Evolutionary conservation across 176 grass and related monocot genomes (phyloP), one percentile per base, ranked within the genome.

Genomic region (Musa schizocarpa): DNA sequence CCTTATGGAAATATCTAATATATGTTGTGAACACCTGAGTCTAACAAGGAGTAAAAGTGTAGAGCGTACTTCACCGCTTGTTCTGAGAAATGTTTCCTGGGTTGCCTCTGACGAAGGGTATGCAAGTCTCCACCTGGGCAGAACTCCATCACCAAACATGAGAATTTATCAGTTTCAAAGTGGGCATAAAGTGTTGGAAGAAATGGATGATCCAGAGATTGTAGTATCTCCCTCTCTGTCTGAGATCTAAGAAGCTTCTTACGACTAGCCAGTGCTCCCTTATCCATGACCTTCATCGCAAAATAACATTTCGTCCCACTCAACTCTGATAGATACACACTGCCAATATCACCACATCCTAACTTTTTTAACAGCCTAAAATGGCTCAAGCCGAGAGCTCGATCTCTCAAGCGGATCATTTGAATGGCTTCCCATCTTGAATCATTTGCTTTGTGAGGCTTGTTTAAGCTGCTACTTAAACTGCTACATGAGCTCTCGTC

Each of bases 211-310:
- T 62, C 57, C 57, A 62, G 57, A 17, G 12, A 62, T 62, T 62
- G 57, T 62, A 62, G 20, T 19, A 62, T 62, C 57, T 62, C 57
- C 57, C 57, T 62, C 9, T 62, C 57, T 62, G 57, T 62, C 20
- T 62, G 57, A 62, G 57, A 62, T 62, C 57, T 62, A 62, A 62
- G 57, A 62, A 62, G 57, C 57, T 62, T 62, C 57, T 62, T 62
- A 19, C 57, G 14, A 62, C 57, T 62, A 17, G 57, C 57, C 57
- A 62, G 57, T 17, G 57, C 21, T 62, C 17, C 57, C 57, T 62
- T 62, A 9, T 62, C 57, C 57, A 62, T 62, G 57, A 62, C 57
- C 20, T 62, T 62, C 57, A 62, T 62, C 20, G 57, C 57, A 62
- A 62, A 62, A 11, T 62, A 62, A 62, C 57, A 62, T 62, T 62